Evolutionary conservation across 2,329 filamentous ascomycete species (phyloP), one percentile per base, ranked within the genome.

Genomic region (Colletotrichum sublineola): DNA sequence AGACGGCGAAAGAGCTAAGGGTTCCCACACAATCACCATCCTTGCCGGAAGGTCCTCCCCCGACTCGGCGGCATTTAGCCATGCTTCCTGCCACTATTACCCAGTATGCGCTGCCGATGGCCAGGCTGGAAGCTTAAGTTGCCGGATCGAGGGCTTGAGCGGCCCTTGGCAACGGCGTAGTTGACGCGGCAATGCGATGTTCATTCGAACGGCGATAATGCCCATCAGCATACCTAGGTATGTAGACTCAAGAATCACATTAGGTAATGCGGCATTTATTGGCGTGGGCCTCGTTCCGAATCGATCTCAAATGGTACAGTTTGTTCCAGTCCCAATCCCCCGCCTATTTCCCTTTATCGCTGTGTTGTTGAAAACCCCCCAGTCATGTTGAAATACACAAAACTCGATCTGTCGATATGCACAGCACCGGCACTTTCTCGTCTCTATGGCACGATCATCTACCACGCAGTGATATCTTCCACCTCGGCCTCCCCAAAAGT

Each of bases 401-500:
- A 24, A 36, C 20, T n/a, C 44, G 42, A 12, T 20, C 38, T 33
- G 38, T 40, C 18, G 9, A 40, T 11, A 12, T n/a, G 15, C 24
- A 2, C 18, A 14, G 36, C 8, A 52, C n/a, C n/a, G n/a, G 7
- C 61, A 36, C n/a, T 1, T 12, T 18, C 9, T 11, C 29, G 31
- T 50, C 65, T 29, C 36, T 24, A n/a, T 20, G 20, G 52, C 5
- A 12, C 7, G 36, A 2, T 57, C n/a, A n/a, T 72, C 82, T 89
- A 98, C 95, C 95, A 98, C 31, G 94, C 95, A 44, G 95, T 97
- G 77, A 98, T 97, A 80, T 98, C 96, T 73, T 96, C 96, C 29
- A 98, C 94, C 83, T 98, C 96, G 1, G 94, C 95, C 83, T 98
- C 95, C 20, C 96, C 95, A 85, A 98, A 97, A 0, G 94, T 96